Percentiles rank a stretch among this genome's conserved stretches.
These are phyloP conservation scores for Penicillium sp. DNA, from an alignment of 2,329 filamentous ascomycete genomes.

Conservation along the genomic window DNA sequence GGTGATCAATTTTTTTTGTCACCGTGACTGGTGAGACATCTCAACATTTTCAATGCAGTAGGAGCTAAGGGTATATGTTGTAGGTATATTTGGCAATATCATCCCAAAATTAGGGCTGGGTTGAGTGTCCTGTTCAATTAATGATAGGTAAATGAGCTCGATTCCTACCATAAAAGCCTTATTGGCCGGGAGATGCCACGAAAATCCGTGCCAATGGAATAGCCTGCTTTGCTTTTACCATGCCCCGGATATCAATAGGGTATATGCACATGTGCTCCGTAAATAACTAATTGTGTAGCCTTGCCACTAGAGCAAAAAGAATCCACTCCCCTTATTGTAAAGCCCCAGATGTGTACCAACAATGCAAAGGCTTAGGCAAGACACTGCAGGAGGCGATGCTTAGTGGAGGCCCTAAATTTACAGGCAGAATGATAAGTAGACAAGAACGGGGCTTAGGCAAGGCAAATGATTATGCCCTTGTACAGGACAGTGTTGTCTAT, in stretches of 20 bases:
- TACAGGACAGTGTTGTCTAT: neutral
- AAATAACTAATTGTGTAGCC: conserved; percentile 6
- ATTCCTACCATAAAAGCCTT: neutral
- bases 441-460: conserved; percentile 1
- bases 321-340: neutral
- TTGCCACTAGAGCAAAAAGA: neutral
- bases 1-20: neutral
- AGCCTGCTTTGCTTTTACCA: neutral
- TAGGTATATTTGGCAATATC: neutral
- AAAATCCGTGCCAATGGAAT: neutral
- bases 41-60: neutral
- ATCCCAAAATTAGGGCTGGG: neutral
- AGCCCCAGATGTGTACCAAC: neutral
- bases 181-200: neutral
- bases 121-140: neutral
- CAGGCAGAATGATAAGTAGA: conserved; percentile 7
- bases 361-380: neutral
- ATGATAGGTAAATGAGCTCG: neutral
- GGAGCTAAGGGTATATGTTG: too few species aligned
- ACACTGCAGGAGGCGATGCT: neutral
- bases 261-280: neutral
- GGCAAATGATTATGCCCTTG: neutral
- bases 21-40: neutral
- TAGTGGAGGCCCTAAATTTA: neutral
- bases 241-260: neutral